Conservation (phyloP, 2,329 filamentous ascomycete genomes). For the Sordariomycetes sp. region DNA sequence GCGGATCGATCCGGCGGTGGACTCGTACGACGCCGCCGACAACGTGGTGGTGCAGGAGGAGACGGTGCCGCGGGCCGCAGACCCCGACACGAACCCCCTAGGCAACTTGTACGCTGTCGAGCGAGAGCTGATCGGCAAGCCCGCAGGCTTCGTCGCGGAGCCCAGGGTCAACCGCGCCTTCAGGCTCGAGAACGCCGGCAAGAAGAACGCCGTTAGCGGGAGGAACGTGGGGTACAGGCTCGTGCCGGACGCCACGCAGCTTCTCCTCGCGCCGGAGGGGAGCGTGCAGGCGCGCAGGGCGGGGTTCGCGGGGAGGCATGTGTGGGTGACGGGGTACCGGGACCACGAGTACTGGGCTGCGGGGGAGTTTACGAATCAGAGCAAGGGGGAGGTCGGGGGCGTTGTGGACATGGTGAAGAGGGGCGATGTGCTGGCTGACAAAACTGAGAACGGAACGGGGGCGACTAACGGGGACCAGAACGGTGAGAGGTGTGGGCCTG, state of each 20-base stretch:
- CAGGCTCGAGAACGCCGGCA: conserved; percentile 34
- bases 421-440: conserved; percentile 11
- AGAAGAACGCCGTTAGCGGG: conserved; percentile 35
- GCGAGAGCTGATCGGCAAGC: conserved; percentile 32
- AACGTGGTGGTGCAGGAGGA: conserved; percentile 38
- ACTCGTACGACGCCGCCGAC: conserved; percentile 29
- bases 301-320: conserved; percentile 31
- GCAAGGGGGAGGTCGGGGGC: conserved; percentile 27
- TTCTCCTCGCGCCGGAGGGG: conserved; percentile 32
- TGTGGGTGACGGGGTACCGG: conserved; percentile 37
- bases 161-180: conserved; percentile 38
- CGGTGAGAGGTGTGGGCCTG: conserved; percentile 17
- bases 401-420: conserved; percentile 34
- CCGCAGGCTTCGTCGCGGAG: conserved; percentile 39
- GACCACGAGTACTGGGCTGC: conserved; percentile 40
- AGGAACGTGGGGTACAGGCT: conserved; percentile 39
- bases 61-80: conserved; percentile 22
- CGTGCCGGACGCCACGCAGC: conserved; percentile 30
- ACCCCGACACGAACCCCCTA: conserved; percentile 44
- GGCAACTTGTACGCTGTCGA: conserved; percentile 50
- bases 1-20: conserved; percentile 55
- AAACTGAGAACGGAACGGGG: conserved; percentile 3
- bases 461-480: background rate
- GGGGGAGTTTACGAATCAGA: conserved; percentile 41
- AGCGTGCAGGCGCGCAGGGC: conserved; percentile 32